Conservation (phyloP, 1,139 yeast genomes). For the Debaryomyces udenii region DNA sequence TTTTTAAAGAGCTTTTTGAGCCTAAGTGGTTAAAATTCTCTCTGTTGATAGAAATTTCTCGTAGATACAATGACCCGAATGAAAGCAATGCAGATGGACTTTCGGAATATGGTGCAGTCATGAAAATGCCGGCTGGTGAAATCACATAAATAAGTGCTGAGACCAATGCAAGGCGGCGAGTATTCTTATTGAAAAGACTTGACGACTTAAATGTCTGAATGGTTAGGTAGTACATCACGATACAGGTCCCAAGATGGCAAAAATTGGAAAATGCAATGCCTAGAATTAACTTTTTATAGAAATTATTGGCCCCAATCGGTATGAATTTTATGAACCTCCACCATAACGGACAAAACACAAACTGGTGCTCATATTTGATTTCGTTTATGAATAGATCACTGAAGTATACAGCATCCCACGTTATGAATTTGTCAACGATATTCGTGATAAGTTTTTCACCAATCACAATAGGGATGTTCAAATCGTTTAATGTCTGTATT, state of each 20-base stretch:
- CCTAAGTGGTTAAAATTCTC: slow-evolving; percentile 17
- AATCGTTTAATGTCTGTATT: slow-evolving; percentile 6
- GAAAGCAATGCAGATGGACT: slow-evolving; percentile 68
- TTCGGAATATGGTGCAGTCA: slow-evolving; percentile 79
- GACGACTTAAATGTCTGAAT: slow-evolving; percentile 28
- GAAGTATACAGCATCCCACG: slow-evolving; percentile 90
- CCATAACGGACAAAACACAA: slow-evolving; percentile 87
- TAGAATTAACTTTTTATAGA: slow-evolving; percentile 47
- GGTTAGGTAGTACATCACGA: slow-evolving; percentile 58
- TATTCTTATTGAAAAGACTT: slow-evolving; percentile 21
- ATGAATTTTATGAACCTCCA: slow-evolving; percentile 48
- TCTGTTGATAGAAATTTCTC: slow-evolving; percentile 43
- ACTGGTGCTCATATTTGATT: slow-evolving; percentile 76
- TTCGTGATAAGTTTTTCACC: slow-evolving; percentile 15
- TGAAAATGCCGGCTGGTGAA: slow-evolving; percentile 82
- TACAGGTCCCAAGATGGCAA: slow-evolving; percentile 52
- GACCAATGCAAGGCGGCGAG: slow-evolving; percentile 30
- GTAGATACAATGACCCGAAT: slow-evolving; percentile 57
- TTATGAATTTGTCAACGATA: slow-evolving; percentile 53
- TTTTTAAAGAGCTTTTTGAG: slow-evolving; percentile 16
- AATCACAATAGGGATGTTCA: slow-evolving; percentile 7
- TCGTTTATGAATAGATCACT: slow-evolving; percentile 56
- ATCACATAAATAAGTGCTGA: slow-evolving; percentile 55
- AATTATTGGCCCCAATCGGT: slow-evolving; percentile 25
- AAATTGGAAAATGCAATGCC: slow-evolving; percentile 54